Percentiles rank a stretch among this genome's conserved stretches.
These are phyloP conservation scores for Spergularia bocconei DNA, from an alignment of 148 eudicot species.

Conservation along the genomic window DNA sequence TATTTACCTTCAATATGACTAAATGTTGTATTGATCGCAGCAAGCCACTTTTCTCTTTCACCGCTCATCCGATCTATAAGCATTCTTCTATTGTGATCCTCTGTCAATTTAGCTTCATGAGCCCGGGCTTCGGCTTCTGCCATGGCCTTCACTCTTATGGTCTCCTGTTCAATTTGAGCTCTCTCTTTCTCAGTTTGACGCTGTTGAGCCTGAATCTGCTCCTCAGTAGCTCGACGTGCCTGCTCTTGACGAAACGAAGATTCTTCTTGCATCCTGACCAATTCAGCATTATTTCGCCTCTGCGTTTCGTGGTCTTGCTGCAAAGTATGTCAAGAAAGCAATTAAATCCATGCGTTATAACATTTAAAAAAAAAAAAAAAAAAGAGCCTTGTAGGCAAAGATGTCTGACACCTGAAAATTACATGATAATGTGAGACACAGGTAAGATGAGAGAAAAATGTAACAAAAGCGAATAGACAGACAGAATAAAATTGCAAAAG, in stretches of 20 bases:
- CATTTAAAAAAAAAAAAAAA: not conserved
- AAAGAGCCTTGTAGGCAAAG: not conserved
- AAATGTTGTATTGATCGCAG: slow-evolving; percentile 92
- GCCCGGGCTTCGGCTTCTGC: slow-evolving; percentile 96
- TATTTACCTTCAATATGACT: slow-evolving; percentile 81
- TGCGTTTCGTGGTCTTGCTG: slow-evolving; percentile 92
- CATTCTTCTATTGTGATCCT: slow-evolving; percentile 83
- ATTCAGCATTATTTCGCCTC: slow-evolving; percentile 71
- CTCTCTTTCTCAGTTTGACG: slow-evolving; percentile 96
- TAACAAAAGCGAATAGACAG: not conserved
- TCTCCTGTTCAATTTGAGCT: slow-evolving; percentile 87
- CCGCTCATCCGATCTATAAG: slow-evolving; percentile 70
- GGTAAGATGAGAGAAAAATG: not conserved
- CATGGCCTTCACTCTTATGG: slow-evolving; percentile 77
- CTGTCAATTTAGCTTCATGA: slow-evolving; percentile 79
- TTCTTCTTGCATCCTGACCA: slow-evolving; percentile 91
- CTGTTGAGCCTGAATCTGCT: slow-evolving; percentile 87
- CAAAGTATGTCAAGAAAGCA: slow-evolving; percentile 19
- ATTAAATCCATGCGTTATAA: not conserved
- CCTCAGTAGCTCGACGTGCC: slow-evolving; percentile 82
- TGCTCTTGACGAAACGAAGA: slow-evolving; percentile 76
- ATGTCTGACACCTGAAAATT: not conserved
- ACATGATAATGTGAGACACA: not conserved
- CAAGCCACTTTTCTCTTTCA: slow-evolving; percentile 96
- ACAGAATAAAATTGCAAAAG: not conserved